Evolutionary conservation across 2,329 filamentous ascomycete species (phyloP), one percentile per base, ranked within the genome.

Genomic region (Chrysosporium keratinophilum): DNA sequence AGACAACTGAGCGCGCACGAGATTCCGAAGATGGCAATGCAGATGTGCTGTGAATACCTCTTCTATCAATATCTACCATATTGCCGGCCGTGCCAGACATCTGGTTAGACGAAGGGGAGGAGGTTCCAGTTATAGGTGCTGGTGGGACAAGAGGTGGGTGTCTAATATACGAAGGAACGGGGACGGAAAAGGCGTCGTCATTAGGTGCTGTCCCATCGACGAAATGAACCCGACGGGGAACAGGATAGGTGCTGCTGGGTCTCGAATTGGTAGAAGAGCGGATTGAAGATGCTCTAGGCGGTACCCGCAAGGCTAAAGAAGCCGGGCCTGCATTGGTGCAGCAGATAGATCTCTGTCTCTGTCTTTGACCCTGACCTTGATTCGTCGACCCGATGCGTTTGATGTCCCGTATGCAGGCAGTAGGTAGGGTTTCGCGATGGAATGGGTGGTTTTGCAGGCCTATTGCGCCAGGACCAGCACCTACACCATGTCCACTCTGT

Each of bases 401-500:
- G 14, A 41, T 31, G 2, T 40, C 41, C 35, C 40, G 50, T 17
- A 39, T 39, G 23, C 41, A 31, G 23, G 65, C 62, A 41, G 58
- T 15, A 15, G 66, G 60, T 11, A 69, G 57, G 28, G 57, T 58
- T 42, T 54, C 57, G n/a, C 59, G 62, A 52, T 69, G 65, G 48
- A 70, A 71, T 1, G 67, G 67, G 51, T 71, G 69, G 7, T 65
- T 62, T 1, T 65, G 58, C 31, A 70, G 48, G 31, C 59, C 56
- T 34, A 63, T 63, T 35, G 59, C 33, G 4, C 17, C 40, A 28
- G 55, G 50, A 2, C 62, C 43, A 60, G 51, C 47, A 56, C 67
- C 61, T 15, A 67, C 61, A 10, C 70, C 69, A 61, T 74, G 71
- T 0, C 67, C 70, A 56, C 71, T 74, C 37, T 68, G 64, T 45